Evolutionary conservation across 257 asterid genomes (phyloP).

Genomic region (Eustoma russellianum): DNA sequence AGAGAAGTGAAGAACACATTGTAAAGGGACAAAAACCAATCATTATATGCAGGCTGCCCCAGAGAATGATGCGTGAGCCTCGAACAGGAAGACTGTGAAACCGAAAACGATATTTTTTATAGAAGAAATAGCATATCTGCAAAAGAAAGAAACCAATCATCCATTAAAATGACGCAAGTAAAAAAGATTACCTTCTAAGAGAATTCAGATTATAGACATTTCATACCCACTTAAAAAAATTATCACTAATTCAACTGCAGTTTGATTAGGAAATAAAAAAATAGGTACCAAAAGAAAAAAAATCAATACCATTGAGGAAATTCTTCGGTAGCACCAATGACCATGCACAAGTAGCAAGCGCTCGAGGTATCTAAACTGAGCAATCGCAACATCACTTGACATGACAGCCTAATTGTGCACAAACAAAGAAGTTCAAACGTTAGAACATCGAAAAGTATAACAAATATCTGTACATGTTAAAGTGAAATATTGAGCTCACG

Average conservation of each 20-base stretch:
- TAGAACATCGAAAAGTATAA: not conserved
- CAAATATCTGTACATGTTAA: not conserved
- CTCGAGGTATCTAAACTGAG: constrained; percentile 76
- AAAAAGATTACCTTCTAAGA: not conserved
- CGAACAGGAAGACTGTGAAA: constrained; percentile 56
- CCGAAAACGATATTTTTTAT: constrained; percentile 66
- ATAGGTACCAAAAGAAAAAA: not conserved
- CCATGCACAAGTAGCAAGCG: constrained; percentile 91
- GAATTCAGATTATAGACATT: not conserved
- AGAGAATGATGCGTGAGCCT: constrained; percentile 56
- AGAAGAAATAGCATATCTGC: constrained; percentile 86
- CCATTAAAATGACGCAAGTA: constrained; percentile 4
- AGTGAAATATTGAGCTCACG: constrained; percentile 1
- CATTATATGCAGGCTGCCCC: constrained; percentile 71
- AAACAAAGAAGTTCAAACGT: constrained; percentile 1
- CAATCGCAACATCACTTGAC: constrained; percentile 90
- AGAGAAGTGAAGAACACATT: constrained; percentile 89
- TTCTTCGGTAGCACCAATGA: constrained; percentile 95
- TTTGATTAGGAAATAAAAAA: not conserved
- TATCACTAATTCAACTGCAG: not conserved
- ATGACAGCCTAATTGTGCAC: constrained; percentile 57
- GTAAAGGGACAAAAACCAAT: constrained; percentile 83
- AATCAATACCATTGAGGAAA: constrained; percentile 66
- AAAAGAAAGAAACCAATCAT: constrained; percentile 6
- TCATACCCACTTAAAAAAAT: not conserved